A percentile compares a stretch with the other conserved stretches of the same genome.
phyloP scores from a whole-genome alignment of 106 monocot species.

The Ottelia alismoides region DNA sequence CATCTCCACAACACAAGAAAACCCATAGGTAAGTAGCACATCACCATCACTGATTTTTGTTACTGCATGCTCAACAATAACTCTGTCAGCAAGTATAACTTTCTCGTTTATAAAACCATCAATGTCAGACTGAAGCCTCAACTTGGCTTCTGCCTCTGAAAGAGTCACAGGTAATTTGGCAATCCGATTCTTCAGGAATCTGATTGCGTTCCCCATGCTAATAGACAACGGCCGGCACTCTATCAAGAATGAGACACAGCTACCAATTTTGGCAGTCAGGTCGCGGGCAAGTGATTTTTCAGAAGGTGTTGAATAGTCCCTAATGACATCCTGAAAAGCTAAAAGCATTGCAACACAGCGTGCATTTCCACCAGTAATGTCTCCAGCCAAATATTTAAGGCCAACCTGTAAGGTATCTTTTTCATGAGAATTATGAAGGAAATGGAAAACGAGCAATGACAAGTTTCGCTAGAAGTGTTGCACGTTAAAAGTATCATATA shows the following conservation, averaged over 20 bases:
- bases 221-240: slow-evolving; percentile 92
- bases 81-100: slow-evolving; percentile 79
- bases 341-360: slow-evolving; percentile 94
- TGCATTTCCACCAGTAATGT: slow-evolving; percentile 80
- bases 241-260: slow-evolving; percentile 87
- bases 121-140: slow-evolving; percentile 67
- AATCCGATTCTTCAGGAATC: slow-evolving; percentile 79
- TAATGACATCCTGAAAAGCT: slow-evolving; percentile 71
- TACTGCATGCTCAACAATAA: slow-evolving; percentile 79
- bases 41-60: slow-evolving; percentile 89
- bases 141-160: slow-evolving; percentile 74
- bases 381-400: slow-evolving; percentile 69
- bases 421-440: too few species aligned
- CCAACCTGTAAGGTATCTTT: too few species aligned
- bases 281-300: slow-evolving; percentile 66
- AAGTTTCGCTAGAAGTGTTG: too few species aligned
- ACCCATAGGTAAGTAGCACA: slow-evolving; percentile 83
- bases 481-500: too few species aligned
- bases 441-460: too few species aligned
- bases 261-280: slow-evolving; percentile 66
- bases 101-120: slow-evolving; percentile 88
- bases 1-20: slow-evolving; percentile 88
- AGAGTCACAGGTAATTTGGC: slow-evolving; percentile 48
- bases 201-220: slow-evolving; percentile 98
- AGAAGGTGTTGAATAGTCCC: slow-evolving; percentile 67